Evolutionary conservation across 345 rosid genomes (phyloP).

Genomic region (Cardiospermum halicacabum): DNA sequence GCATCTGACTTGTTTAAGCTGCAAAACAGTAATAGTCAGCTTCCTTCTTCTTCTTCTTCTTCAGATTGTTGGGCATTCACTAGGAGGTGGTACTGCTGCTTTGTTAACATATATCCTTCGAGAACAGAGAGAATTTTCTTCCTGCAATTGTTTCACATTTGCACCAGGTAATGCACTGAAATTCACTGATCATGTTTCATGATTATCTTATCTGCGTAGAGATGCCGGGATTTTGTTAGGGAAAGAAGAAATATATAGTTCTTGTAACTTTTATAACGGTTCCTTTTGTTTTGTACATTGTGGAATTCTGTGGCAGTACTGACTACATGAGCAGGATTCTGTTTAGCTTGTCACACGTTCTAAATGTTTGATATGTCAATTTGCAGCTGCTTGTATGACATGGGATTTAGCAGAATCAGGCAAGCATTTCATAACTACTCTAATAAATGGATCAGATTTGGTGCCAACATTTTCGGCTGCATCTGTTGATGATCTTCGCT

Average conservation of each 20-base stretch:
- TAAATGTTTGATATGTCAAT: conserved; percentile 23
- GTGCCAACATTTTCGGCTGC: conserved; percentile 94
- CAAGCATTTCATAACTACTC: conserved; percentile 72
- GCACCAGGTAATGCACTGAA: conserved; percentile 67
- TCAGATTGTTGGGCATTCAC: conserved; percentile 95
- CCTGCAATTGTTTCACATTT: conserved; percentile 81
- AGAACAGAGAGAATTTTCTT: conserved; percentile 76
- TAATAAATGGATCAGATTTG: conserved; percentile 88
- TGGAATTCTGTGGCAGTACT: not conserved
- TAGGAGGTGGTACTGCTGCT: conserved; percentile 98
- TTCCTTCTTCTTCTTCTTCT: conserved; percentile 9
- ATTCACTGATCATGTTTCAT: not conserved
- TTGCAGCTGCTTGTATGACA: conserved; percentile 98
- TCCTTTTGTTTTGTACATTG: not conserved
- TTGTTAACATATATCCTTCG: conserved; percentile 84
- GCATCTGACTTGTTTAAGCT: not conserved
- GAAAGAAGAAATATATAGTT: not conserved
- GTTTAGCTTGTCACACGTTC: conserved; percentile 3
- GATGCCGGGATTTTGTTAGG: not conserved
- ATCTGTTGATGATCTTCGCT: conserved; percentile 89
- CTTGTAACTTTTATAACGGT: not conserved
- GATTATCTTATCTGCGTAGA: too few relatives aligned
- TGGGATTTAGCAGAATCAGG: conserved; percentile 99
- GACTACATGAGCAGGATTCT: not conserved
- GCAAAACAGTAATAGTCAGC: not conserved